Evolutionary conservation across 176 grass and related monocot species (phyloP).

Genomic region (Urochloa ruziziensis): DNA sequence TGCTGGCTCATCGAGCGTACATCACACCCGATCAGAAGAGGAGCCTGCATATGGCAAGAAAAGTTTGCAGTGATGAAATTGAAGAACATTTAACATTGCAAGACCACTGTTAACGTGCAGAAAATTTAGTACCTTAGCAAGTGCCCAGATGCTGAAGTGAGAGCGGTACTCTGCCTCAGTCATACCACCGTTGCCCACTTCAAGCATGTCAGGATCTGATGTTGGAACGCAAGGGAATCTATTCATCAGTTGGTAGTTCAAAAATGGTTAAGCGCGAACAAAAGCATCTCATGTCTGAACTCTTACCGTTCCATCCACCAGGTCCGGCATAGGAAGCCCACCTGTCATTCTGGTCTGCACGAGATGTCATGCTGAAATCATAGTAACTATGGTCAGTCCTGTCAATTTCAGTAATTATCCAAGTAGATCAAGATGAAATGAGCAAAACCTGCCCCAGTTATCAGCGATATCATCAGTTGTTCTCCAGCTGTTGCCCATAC

Average conservation of each 20-base stretch:
- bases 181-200: constrained; percentile 96
- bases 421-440: background rate
- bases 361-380: constrained; percentile 76
- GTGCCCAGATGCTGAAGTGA: constrained; percentile 98
- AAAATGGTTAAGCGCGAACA: background rate
- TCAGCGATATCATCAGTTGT: constrained; percentile 86
- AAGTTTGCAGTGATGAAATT: constrained; percentile 21
- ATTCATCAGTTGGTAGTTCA: background rate
- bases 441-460: constrained; percentile 73
- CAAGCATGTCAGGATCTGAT: constrained; percentile 94
- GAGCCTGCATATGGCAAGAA: constrained; percentile 49
- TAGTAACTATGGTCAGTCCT: constrained; percentile 13
- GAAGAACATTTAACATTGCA: background rate
- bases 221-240: background rate
- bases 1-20: constrained; percentile 71
- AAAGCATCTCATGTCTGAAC: background rate
- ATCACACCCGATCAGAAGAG: constrained; percentile 90
- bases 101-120: background rate
- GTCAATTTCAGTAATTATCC: background rate
- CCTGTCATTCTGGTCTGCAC: constrained; percentile 85
- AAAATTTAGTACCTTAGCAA: constrained; percentile 58
- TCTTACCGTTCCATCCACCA: constrained; percentile 90
- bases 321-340: constrained; percentile 90
- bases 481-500: constrained; percentile 94
- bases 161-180: constrained; percentile 77